phyloP scores from a whole-genome alignment of 345 rosid species.

The Atalantia buxifolia region DNA sequence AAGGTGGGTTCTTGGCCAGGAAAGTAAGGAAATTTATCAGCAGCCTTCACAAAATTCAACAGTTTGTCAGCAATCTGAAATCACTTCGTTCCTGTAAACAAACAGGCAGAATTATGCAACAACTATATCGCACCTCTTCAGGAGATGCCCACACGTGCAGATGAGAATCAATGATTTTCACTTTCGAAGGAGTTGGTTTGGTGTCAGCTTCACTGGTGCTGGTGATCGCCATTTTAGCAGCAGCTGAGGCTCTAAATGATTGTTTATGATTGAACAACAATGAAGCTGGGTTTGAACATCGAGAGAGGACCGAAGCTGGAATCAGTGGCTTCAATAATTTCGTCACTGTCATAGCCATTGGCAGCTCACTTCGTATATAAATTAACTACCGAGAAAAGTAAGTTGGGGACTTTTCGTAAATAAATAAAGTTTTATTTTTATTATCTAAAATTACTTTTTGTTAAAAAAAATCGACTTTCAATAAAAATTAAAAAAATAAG shows the following conservation, averaged over 20 bases:
- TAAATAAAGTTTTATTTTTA: neutral
- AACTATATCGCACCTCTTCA: slow-evolving; percentile 44
- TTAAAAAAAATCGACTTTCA: too few relatives aligned
- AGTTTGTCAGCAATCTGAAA: neutral
- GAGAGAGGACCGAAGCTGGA: slow-evolving; percentile 9
- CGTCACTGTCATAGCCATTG: slow-evolving; percentile 14
- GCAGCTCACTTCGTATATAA: neutral
- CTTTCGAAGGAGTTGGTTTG: slow-evolving; percentile 20
- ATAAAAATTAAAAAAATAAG: too few relatives aligned
- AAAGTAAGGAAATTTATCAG: slow-evolving; percentile 63
- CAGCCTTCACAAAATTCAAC: slow-evolving; percentile 49
- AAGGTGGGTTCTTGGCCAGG: slow-evolving; percentile 93
- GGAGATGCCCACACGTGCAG: slow-evolving; percentile 95
- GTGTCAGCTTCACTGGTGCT: slow-evolving; percentile 25
- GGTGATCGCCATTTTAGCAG: slow-evolving; percentile 54
- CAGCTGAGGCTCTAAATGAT: slow-evolving; percentile 15
- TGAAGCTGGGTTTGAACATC: neutral
- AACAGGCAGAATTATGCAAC: too few relatives aligned
- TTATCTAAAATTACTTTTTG: neutral
- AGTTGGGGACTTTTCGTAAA: slow-evolving; percentile 2
- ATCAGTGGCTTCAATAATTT: slow-evolving; percentile 31
- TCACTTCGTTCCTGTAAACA: neutral
- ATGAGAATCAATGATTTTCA: slow-evolving; percentile 70
- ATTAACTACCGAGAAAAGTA: neutral
- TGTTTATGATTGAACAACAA: neutral